phyloP scores from a whole-genome alignment of 495 filamentous ascomycete genomes.

The Neurospora cerealis region DNA sequence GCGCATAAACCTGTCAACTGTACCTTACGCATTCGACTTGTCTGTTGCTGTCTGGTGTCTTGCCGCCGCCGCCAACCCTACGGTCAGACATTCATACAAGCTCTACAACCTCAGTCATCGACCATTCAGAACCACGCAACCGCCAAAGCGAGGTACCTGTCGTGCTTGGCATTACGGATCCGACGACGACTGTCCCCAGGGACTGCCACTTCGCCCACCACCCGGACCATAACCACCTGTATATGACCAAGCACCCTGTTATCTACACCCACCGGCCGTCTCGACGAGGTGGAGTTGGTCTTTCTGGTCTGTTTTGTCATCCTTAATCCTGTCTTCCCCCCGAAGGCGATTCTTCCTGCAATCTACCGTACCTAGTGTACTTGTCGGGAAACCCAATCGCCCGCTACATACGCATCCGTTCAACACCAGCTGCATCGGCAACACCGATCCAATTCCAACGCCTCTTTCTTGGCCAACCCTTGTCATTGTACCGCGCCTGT shows the following conservation, averaged over 20 bases:
- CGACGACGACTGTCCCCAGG: neutral
- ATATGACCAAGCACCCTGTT: neutral
- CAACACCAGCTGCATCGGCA: neutral
- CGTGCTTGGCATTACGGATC: neutral
- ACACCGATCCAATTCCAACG: neutral
- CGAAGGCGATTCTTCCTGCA: neutral
- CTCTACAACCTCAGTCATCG: neutral
- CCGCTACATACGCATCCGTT: neutral
- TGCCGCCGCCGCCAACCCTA: neutral
- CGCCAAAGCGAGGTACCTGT: neutral
- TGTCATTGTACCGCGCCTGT: neutral
- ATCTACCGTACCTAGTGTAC: neutral
- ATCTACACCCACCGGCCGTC: neutral
- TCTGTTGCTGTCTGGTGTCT: neutral
- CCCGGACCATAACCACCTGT: neutral
- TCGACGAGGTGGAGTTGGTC: neutral
- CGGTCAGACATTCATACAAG: neutral
- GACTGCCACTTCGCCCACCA: neutral
- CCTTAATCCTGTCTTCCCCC: neutral
- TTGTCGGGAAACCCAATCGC: neutral
- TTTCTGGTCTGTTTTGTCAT: neutral
- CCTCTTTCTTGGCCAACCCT: neutral
- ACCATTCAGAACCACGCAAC: neutral
- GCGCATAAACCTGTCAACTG: neutral
- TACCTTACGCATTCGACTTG: neutral